A percentile compares a stretch with the other conserved stretches of the same genome.
Conservation (phyloP, 148 eudicot genomes). For the Nyssa sinensis region DNA sequence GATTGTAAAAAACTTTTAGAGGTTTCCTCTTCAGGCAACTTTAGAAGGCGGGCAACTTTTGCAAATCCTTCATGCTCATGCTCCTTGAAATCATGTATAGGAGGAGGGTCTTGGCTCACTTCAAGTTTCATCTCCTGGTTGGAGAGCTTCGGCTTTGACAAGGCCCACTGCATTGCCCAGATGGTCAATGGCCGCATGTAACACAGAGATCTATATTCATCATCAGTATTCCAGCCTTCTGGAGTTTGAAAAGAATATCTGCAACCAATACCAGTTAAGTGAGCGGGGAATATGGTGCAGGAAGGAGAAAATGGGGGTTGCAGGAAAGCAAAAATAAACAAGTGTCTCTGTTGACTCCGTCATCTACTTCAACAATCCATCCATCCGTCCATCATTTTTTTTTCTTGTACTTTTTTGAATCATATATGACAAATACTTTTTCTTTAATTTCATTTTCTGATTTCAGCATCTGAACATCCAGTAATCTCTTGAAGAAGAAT, state of each 20-base stretch:
- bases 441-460: background rate
- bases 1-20: conserved; percentile 4
- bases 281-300: background rate
- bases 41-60: conserved; percentile 16
- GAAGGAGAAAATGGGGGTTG: too few relatives aligned
- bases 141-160: conserved; percentile 16
- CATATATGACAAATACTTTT: background rate
- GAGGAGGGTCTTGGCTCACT: background rate
- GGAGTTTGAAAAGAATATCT: conserved; percentile 26
- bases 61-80: conserved; percentile 14
- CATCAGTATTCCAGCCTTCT: conserved; percentile 21
- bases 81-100: background rate
- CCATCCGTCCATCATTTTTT: background rate
- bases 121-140: conserved; percentile 11
- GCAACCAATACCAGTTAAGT: background rate
- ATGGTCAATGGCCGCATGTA: conserved; percentile 24
- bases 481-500: too few relatives aligned
- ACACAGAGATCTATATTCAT: conserved; percentile 12
- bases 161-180: conserved; percentile 27
- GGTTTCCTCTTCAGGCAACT: conserved; percentile 13
- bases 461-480: background rate
- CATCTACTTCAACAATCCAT: background rate
- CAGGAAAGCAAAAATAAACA: background rate
- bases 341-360: background rate
- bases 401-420: too few relatives aligned